These are phyloP conservation scores for Beta lomatogona DNA, from an alignment of 179 eudicot genomes.

Conservation along the genomic window DNA sequence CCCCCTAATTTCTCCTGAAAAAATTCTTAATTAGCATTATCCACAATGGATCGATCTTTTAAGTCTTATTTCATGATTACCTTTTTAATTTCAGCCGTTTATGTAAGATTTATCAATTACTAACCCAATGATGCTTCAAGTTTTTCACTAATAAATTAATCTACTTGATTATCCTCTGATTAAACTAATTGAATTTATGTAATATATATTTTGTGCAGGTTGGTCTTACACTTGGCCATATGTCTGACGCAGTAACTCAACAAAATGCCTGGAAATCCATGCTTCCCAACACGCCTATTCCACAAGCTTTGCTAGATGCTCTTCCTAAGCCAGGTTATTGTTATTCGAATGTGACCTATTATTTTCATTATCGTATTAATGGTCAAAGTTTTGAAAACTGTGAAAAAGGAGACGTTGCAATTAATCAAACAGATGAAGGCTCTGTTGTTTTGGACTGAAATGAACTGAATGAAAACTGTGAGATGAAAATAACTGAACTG, in stretches of 20 bases:
- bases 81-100: not conserved
- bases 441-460: no score
- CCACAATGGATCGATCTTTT: not conserved
- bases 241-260: not conserved
- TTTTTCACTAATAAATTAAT: not conserved
- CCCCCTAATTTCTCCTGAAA: not conserved
- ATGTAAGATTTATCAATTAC: not conserved
- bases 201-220: not conserved
- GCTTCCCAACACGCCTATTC: conserved; percentile 3
- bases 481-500: no score
- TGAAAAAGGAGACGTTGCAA: no score
- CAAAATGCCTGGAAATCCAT: not conserved
- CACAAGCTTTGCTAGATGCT: conserved; percentile 11
- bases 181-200: not conserved
- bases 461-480: no score
- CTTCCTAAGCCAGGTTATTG: not conserved
- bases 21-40: not conserved
- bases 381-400: no score
- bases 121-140: not conserved
- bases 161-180: not conserved
- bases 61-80: not conserved
- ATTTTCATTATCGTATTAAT: not conserved
- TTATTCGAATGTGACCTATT: not conserved
- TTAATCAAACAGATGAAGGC: no score
- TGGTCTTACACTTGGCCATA: not conserved